Percentiles rank a stretch among this genome's conserved stretches.
Evolutionary conservation across 495 filamentous ascomycete genomes (phyloP).

Genomic region (Cladorrhinum samala): DNA sequence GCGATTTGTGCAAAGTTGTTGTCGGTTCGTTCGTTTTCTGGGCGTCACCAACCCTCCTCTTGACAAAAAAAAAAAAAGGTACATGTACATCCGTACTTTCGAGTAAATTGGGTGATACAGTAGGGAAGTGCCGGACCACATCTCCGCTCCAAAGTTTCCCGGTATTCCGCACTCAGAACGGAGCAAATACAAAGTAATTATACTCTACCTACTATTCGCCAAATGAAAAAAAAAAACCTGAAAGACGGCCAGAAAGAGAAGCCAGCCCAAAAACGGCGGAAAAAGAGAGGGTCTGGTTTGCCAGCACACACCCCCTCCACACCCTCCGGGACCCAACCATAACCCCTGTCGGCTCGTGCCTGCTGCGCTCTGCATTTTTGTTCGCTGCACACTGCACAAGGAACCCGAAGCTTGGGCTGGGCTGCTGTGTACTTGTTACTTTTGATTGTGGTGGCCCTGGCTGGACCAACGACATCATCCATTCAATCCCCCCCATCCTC

Average conservation of each 20-base stretch:
- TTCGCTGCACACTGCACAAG: slow-evolving; percentile 7
- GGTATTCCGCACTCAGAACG: not conserved
- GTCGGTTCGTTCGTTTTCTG: not conserved
- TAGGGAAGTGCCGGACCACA: not conserved
- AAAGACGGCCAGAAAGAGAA: not conserved
- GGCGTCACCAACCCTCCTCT: not conserved
- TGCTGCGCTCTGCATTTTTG: too few relatives aligned
- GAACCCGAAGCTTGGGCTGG: slow-evolving; percentile 6
- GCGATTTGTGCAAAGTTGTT: slow-evolving; percentile 2
- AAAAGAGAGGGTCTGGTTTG: not conserved
- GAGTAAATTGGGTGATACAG: not conserved
- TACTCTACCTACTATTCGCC: too few relatives aligned
- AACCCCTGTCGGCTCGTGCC: not conserved
- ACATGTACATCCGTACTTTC: not conserved
- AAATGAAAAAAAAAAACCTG: too few relatives aligned
- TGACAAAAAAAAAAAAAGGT: not conserved
- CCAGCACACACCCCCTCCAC: slow-evolving; percentile 9
- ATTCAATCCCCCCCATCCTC: slow-evolving; percentile 9
- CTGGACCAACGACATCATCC: slow-evolving; percentile 26
- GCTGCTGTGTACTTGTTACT: not conserved
- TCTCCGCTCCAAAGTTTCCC: slow-evolving; percentile 2
- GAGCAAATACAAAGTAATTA: slow-evolving; percentile 1
- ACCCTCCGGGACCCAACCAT: slow-evolving; percentile 4
- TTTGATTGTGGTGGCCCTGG: too few relatives aligned
- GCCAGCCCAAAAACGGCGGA: slow-evolving; percentile 15